Conservation (phyloP, 164 flowering plant species). For the Sextonia rubra region DNA sequence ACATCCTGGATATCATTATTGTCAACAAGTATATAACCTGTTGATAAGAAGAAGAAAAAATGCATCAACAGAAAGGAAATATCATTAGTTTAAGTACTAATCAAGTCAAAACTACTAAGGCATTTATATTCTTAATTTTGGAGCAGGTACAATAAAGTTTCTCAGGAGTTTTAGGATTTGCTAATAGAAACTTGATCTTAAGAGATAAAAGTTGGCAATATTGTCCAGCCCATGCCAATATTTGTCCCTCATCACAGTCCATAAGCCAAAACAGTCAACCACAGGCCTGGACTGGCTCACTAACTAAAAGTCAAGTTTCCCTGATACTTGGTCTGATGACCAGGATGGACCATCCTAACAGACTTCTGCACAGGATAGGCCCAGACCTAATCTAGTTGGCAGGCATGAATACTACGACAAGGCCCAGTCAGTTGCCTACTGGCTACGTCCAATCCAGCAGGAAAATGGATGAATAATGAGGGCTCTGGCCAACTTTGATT, state of each 20-base stretch:
- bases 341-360: background rate
- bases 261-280: background rate
- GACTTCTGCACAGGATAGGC: no score
- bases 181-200: background rate
- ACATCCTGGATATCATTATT: conserved; percentile 46
- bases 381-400: no score
- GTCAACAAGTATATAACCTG: conserved; percentile 71
- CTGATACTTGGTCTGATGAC: background rate
- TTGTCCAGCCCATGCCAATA: background rate
- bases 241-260: background rate
- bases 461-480: no score
- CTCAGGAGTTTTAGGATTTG: background rate
- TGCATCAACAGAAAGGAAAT: background rate
- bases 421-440: no score
- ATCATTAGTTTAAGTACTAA: background rate
- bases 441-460: no score
- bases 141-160: background rate
- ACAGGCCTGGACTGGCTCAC: background rate
- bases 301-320: background rate
- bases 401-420: no score
- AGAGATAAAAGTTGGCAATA: background rate
- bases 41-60: background rate
- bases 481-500: no score
- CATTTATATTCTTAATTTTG: background rate
- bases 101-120: background rate